Evolutionary conservation across 2,329 filamentous ascomycete species (phyloP).

Genomic region (Onygenales sp.): DNA sequence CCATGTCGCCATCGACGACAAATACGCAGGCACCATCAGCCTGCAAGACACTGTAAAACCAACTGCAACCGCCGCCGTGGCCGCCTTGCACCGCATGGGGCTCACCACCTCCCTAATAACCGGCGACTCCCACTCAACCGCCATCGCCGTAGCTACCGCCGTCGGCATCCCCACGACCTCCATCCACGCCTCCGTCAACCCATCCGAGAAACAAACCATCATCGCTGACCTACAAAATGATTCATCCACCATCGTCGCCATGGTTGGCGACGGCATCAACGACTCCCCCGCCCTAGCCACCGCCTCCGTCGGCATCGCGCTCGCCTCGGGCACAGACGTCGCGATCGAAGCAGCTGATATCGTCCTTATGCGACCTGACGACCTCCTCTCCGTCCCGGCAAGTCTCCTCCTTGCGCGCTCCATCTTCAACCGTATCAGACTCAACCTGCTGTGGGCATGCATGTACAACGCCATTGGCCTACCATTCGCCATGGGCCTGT

Average conservation of each 20-base stretch:
- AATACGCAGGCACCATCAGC: constrained; percentile 72
- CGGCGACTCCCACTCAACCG: constrained; percentile 79
- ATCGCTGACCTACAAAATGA: constrained; percentile 63
- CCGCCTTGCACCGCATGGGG: constrained; percentile 73
- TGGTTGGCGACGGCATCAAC: constrained; percentile 98
- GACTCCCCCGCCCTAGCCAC: constrained; percentile 92
- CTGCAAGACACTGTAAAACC: constrained; percentile 88
- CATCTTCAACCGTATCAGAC: constrained; percentile 87
- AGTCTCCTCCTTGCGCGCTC: constrained; percentile 69
- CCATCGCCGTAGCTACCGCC: constrained; percentile 68
- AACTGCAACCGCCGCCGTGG: constrained; percentile 68
- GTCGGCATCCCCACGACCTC: constrained; percentile 70
- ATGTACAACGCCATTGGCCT: constrained; percentile 85
- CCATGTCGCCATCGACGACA: constrained; percentile 75
- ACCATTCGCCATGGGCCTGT: constrained; percentile 93
- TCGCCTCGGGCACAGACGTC: constrained; percentile 87
- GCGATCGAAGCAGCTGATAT: constrained; percentile 96
- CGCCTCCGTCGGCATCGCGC: constrained; percentile 85
- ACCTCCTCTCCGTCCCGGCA: constrained; percentile 87
- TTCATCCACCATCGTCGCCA: constrained; percentile 76
- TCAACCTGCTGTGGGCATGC: constrained; percentile 89
- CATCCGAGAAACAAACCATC: constrained; percentile 83
- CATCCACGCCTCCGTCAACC: constrained; percentile 80
- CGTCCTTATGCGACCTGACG: constrained; percentile 86
- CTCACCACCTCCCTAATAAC: constrained; percentile 88